Conservation (phyloP, 495 filamentous ascomycete genomes). For the Neurospora sp. region DNA sequence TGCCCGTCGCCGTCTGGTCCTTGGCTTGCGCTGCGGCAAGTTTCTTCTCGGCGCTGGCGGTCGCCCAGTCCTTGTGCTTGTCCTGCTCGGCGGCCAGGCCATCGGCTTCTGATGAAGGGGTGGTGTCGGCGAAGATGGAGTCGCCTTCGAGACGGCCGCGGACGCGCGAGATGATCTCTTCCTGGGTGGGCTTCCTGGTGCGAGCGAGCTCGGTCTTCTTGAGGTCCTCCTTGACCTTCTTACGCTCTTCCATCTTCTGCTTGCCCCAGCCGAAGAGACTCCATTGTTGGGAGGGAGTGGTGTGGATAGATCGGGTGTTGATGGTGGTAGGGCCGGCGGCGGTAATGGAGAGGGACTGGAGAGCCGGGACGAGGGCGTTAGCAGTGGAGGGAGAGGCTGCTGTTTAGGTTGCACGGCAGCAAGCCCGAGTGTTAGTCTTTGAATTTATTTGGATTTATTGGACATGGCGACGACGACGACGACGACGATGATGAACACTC, state of each 20-base stretch:
- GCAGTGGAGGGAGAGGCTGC: slow-evolving; percentile 3
- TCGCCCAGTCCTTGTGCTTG: slow-evolving; percentile 9
- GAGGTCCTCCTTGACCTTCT: slow-evolving; percentile 6
- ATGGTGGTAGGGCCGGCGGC: slow-evolving; percentile 1
- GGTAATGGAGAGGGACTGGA: slow-evolving; percentile 16
- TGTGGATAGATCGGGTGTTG: slow-evolving; percentile 18
- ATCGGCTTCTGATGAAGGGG: slow-evolving; percentile 12
- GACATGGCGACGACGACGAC: neutral
- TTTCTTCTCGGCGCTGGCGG: neutral
- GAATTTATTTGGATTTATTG: neutral
- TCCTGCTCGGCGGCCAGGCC: slow-evolving; percentile 22
- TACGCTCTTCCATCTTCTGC: neutral
- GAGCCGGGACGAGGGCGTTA: slow-evolving; percentile 12
- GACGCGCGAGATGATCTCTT: slow-evolving; percentile 16
- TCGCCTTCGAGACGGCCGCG: slow-evolving; percentile 20
- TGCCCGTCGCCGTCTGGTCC: neutral
- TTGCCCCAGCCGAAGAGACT: slow-evolving; percentile 2
- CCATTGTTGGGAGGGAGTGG: slow-evolving; percentile 23
- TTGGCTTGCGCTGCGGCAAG: neutral
- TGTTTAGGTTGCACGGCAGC: slow-evolving; percentile 4
- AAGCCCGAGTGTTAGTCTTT: neutral
- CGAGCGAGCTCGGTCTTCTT: slow-evolving; percentile 10
- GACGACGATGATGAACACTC: neutral
- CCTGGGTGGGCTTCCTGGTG: slow-evolving; percentile 12
- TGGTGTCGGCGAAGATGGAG: slow-evolving; percentile 45